These are phyloP conservation scores for Linnemannia zychae DNA, from an alignment of 192 early-diverging fungal species.

Conservation along the genomic window DNA sequence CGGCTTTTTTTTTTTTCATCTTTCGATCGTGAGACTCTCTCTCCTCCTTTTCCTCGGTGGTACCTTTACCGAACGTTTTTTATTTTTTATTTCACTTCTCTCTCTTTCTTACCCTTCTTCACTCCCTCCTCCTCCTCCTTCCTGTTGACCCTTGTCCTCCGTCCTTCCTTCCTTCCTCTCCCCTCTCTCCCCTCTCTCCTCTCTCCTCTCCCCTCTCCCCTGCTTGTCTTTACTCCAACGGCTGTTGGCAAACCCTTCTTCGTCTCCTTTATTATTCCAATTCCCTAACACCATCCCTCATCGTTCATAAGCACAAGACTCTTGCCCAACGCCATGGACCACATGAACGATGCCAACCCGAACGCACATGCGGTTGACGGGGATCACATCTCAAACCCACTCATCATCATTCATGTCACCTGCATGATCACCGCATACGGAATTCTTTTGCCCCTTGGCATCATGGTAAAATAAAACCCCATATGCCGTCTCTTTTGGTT, in stretches of 20 bases:
- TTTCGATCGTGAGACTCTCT: too few relatives aligned
- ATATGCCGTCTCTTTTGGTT: conserved; percentile 10
- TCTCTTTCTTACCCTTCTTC: not conserved
- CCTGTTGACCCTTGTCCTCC: not conserved
- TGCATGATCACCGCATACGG: conserved; percentile 59
- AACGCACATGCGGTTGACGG: conserved; percentile 25
- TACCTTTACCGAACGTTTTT: not conserved
- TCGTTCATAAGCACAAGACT: not conserved
- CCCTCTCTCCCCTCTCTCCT: not conserved
- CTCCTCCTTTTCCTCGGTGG: not conserved
- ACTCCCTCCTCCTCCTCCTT: not conserved
- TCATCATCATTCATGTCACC: conserved; percentile 61
- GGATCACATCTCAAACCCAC: conserved; percentile 49
- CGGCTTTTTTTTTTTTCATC: conserved; percentile 5
- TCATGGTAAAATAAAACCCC: conserved; percentile 33
- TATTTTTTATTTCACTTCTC: not conserved
- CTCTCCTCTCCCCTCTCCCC: not conserved
- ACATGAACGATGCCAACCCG: conserved; percentile 44
- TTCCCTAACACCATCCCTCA: too few relatives aligned
- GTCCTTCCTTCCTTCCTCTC: not conserved
- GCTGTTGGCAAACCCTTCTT: too few relatives aligned
- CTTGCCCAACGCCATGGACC: conserved; percentile 28
- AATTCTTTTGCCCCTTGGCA: conserved; percentile 54
- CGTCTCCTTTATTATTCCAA: too few relatives aligned
- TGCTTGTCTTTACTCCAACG: not conserved